Base-by-base conservation (phyloP, 306 rosid species). In the Acacia melanoxylon region DNA sequence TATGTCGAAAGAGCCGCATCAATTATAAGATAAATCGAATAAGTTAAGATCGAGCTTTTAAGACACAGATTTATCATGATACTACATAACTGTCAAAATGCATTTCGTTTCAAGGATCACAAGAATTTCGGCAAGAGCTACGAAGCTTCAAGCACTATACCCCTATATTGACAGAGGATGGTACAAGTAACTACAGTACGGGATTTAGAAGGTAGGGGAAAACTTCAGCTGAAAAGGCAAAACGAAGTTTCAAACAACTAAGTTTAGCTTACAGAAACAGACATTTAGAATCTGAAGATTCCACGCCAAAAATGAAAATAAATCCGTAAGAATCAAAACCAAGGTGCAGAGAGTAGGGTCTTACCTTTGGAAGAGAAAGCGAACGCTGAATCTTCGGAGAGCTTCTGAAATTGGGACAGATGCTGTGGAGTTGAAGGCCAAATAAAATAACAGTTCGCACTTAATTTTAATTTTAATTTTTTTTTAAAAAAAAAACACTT, bases 191-290 rank as follows among this genome's bases (percentile, higher is more conserved):
- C 3, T 37, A 33, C 31, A 40, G n/a, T 2, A 78, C 68, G 66
- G 29, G 14, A 78, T 68, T 13, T 75, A 48, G 49, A 68, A 59
- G 31, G 16, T 22, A 29, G 15, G 29, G 54, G 3, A 0, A 41
- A 54, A 15, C 0, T n/a, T 51, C 17, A 8, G 48, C 5, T n/a
- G 44, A 72, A 31, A 1, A 61, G 72, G 62, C 59, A 25, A 72
- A 48, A 40, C 14, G 17, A 33, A 31, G 66, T 77, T 83, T 56
- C 81, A 86, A 77, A 40, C 5, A 27, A 83, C 63, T 24, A 24
- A 84, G 72, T 41, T 72, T 37, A 61, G 44, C 33, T 8, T 10
- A 46, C 73, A 74, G 63, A 78, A 56, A 56, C 35, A 24, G 56
- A 33, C 81, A 75, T 10, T 74, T 14, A 56, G 77, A 72, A 7